Percentiles rank a stretch among this genome's conserved stretches.
Evolutionary conservation across 495 filamentous ascomycete genomes (phyloP).

Genomic region (Tuber melanosporum): DNA sequence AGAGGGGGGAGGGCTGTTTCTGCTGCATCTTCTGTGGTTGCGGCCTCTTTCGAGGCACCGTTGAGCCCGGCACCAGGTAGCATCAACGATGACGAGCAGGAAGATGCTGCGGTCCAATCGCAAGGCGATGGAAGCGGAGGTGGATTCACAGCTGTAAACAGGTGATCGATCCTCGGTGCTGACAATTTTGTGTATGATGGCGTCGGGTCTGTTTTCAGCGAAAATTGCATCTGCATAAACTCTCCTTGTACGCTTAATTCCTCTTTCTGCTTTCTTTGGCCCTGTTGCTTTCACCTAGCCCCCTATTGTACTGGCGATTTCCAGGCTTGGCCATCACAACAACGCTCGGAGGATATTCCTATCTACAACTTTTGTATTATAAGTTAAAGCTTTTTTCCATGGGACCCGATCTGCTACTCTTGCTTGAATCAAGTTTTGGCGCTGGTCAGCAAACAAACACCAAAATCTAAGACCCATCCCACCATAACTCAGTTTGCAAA

Average conservation of each 20-base stretch:
- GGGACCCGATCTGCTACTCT: neutral
- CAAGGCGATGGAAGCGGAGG: slow-evolving; percentile 26
- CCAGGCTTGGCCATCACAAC: neutral
- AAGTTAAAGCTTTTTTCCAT: neutral
- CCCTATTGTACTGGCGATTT: neutral
- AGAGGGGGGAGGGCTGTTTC: slow-evolving; percentile 33
- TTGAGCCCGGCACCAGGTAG: slow-evolving; percentile 36
- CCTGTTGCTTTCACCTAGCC: neutral
- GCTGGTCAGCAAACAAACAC: too few relatives aligned
- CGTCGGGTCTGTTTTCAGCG: slow-evolving; percentile 2
- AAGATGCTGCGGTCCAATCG: slow-evolving; percentile 33
- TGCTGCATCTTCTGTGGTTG: slow-evolving; percentile 35
- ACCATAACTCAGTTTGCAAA: neutral
- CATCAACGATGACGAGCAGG: slow-evolving; percentile 40
- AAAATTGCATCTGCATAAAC: slow-evolving; percentile 1
- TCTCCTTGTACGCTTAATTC: slow-evolving; percentile 1
- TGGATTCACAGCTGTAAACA: slow-evolving; percentile 45
- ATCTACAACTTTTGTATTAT: neutral
- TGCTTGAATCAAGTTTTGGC: too few relatives aligned
- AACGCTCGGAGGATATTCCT: neutral
- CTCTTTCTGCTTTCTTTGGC: neutral
- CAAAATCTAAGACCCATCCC: too few relatives aligned
- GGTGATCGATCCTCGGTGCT: slow-evolving; percentile 18
- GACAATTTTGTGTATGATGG: neutral
- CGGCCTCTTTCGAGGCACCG: slow-evolving; percentile 32